These are phyloP conservation scores for Gonapodya prolifera DNA, from an alignment of 192 early-diverging fungal genomes.

Conservation along the genomic window DNA sequence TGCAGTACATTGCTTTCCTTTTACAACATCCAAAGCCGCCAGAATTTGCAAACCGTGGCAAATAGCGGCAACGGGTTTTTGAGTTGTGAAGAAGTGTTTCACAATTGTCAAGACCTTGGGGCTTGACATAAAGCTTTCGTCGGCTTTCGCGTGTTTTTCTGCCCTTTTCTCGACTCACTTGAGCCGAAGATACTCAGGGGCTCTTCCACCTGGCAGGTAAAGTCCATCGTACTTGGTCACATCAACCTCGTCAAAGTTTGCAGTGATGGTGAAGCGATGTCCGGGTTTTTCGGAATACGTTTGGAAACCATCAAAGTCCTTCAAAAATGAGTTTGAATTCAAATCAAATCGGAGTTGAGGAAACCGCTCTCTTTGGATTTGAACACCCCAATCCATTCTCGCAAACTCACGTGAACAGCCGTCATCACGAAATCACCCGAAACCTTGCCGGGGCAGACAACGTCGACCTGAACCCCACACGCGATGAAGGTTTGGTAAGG, in stretches of 20 bases:
- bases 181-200: constrained; percentile 40
- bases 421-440: constrained; percentile 22
- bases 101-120: constrained; percentile 26
- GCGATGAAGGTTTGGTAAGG: constrained; percentile 28
- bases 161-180: constrained; percentile 20
- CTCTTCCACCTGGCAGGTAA: constrained; percentile 3
- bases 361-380: too few relatives aligned
- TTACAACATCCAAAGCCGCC: constrained; percentile 24
- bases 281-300: constrained; percentile 35
- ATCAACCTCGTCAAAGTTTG: constrained; percentile 26
- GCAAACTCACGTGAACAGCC: neutral
- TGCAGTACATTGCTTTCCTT: constrained; percentile 22
- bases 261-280: constrained; percentile 23
- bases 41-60: constrained; percentile 39
- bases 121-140: too few relatives aligned
- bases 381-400: neutral
- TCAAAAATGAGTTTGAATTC: constrained; percentile 23
- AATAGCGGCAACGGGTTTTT: constrained; percentile 37
- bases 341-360: neutral
- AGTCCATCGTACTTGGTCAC: constrained; percentile 35
- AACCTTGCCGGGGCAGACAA: constrained; percentile 37
- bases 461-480: constrained; percentile 28
- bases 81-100: constrained; percentile 25
- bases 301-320: constrained; percentile 32
- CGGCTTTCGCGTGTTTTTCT: too few relatives aligned